Evolutionary conservation across 306 rosid species (phyloP).

Genomic region (Fagus sylvatica): DNA sequence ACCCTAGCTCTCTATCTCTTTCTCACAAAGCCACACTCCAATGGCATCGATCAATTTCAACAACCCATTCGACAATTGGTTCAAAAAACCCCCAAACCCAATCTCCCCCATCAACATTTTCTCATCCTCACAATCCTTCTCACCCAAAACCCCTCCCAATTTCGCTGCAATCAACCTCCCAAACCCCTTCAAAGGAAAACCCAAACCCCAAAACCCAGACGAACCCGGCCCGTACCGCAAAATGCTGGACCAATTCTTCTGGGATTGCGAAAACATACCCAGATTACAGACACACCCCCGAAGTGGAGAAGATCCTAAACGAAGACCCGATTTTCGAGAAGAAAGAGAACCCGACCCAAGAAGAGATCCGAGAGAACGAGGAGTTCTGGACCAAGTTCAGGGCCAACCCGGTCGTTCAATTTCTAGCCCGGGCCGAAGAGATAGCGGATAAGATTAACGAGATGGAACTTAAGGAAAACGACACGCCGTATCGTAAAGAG

Average conservation of each 20-base stretch:
- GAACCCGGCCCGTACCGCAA: constrained; percentile 51
- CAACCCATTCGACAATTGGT: constrained; percentile 81
- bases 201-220: constrained; percentile 22
- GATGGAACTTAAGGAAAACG: constrained; percentile 61
- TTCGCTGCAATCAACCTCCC: constrained; percentile 68
- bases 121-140: constrained; percentile 30
- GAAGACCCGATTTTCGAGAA: constrained; percentile 46
- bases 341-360: constrained; percentile 64
- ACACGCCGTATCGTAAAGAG: constrained; percentile 53
- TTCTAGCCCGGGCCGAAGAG: constrained; percentile 58
- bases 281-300: constrained; percentile 70
- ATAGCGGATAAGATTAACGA: constrained; percentile 58
- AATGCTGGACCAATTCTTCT: constrained; percentile 60
- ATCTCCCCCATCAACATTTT: constrained; percentile 46
- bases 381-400: constrained; percentile 44
- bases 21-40: no score
- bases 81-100: constrained; percentile 66
- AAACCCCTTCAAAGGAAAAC: constrained; percentile 29
- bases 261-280: constrained; percentile 67
- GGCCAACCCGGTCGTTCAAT: constrained; percentile 58
- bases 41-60: constrained; percentile 91
- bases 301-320: constrained; percentile 66
- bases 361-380: constrained; percentile 57
- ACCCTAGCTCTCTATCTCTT: not conserved
- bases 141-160: constrained; percentile 31